These are phyloP conservation scores for Arabis hirsuta DNA, from an alignment of 345 rosid species.

Conservation along the genomic window DNA sequence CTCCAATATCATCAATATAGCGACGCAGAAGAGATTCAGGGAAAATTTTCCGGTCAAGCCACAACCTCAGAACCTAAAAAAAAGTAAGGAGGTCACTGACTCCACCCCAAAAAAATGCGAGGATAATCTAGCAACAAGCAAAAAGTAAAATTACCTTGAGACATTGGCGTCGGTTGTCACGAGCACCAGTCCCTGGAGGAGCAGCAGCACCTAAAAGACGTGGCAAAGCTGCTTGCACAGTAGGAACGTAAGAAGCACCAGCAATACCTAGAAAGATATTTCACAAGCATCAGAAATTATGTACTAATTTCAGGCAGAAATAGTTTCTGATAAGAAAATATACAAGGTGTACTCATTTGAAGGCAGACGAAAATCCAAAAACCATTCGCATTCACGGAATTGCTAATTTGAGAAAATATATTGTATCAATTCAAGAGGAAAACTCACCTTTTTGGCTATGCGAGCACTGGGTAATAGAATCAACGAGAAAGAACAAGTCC, in stretches of 20 bases:
- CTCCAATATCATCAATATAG: slow-evolving; percentile 85
- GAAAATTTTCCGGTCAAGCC: slow-evolving; percentile 92
- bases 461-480: slow-evolving; percentile 97
- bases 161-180: slow-evolving; percentile 98
- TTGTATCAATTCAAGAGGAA: slow-evolving; percentile 28
- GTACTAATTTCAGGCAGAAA: not conserved
- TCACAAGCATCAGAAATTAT: slow-evolving; percentile 23
- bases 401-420: slow-evolving; percentile 24
- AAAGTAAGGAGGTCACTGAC: slow-evolving; percentile 37
- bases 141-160: slow-evolving; percentile 67
- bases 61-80: slow-evolving; percentile 80
- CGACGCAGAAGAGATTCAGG: slow-evolving; percentile 77
- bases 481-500: slow-evolving; percentile 94
- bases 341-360: slow-evolving; percentile 12
- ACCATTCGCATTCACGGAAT: not conserved
- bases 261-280: slow-evolving; percentile 66
- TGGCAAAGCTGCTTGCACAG: slow-evolving; percentile 91
- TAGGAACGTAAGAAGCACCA: slow-evolving; percentile 90
- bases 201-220: slow-evolving; percentile 97
- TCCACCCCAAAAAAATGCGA: slow-evolving; percentile 25
- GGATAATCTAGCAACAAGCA: slow-evolving; percentile 10
- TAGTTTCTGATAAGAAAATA: not conserved
- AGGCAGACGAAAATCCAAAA: not conserved
- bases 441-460: slow-evolving; percentile 84
- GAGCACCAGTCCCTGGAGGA: slow-evolving; percentile 81